These are phyloP conservation scores for Trametes villosa DNA, from an alignment of 768 basidiomycete genomes.

Conservation along the genomic window DNA sequence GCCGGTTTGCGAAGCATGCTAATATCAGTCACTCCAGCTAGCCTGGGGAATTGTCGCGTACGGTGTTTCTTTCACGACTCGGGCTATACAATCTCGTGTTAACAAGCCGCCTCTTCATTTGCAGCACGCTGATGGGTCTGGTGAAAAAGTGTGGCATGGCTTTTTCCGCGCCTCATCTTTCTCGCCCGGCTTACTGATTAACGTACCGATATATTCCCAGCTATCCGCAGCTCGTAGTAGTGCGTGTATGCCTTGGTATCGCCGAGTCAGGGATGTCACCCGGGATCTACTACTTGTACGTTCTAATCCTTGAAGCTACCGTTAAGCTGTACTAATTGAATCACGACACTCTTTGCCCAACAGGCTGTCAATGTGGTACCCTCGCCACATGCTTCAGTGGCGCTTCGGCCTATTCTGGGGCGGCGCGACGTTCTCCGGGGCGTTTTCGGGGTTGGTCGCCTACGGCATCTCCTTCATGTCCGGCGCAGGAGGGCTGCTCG, in stretches of 20 bases:
- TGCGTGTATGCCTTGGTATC: slow-evolving; percentile 48
- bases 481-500: slow-evolving; percentile 27
- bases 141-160: slow-evolving; percentile 55
- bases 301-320: slow-evolving; percentile 19
- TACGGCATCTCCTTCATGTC: too few relatives aligned
- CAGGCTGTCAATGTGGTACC: slow-evolving; percentile 32
- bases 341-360: not conserved
- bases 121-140: slow-evolving; percentile 63
- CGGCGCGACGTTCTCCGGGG: slow-evolving; percentile 29
- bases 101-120: not conserved
- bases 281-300: slow-evolving; percentile 71
- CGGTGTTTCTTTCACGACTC: slow-evolving; percentile 20
- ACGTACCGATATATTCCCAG: not conserved
- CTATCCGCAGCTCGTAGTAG: slow-evolving; percentile 2
- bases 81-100: not conserved
- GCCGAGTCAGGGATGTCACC: slow-evolving; percentile 76
- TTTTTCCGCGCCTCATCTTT: too few relatives aligned
- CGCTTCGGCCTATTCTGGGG: slow-evolving; percentile 32
- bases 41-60: slow-evolving; percentile 68
- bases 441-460: slow-evolving; percentile 35
- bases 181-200: not conserved
- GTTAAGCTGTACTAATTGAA: not conserved
- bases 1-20: too few relatives aligned
- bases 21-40: slow-evolving; percentile 39
- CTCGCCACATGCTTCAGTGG: slow-evolving; percentile 27